Evolutionary conservation across 805 yeast species (phyloP).

Genomic region (Barnettozyma californica): DNA sequence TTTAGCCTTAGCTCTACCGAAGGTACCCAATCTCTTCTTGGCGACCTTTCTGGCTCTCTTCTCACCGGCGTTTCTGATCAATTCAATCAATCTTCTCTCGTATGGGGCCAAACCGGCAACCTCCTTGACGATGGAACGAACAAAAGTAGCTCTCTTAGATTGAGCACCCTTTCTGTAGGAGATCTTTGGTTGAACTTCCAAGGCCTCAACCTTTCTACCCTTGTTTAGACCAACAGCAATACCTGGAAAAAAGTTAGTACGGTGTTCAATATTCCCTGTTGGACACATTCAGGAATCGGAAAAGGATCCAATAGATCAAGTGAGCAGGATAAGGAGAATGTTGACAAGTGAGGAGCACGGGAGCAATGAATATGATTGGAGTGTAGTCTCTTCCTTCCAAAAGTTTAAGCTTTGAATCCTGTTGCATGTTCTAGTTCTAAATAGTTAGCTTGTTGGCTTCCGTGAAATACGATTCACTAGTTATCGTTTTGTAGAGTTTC

Average conservation of each 20-base stretch:
- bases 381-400: too few relatives aligned
- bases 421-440: too few relatives aligned
- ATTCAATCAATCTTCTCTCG: slow-evolving; percentile 98
- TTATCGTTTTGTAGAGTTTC: too few relatives aligned
- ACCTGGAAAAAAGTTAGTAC: slow-evolving; percentile 38
- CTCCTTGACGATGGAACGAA: slow-evolving; percentile 92
- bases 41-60: slow-evolving; percentile 99
- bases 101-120: slow-evolving; percentile 99
- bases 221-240: slow-evolving; percentile 98
- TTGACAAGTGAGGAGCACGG: too few relatives aligned
- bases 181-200: slow-evolving; percentile 81
- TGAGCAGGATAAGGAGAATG: too few relatives aligned
- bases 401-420: too few relatives aligned
- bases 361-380: too few relatives aligned
- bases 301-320: neutral
- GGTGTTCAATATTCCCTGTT: neutral
- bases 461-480: too few relatives aligned
- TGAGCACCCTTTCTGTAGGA: slow-evolving; percentile 96
- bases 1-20: slow-evolving; percentile 99
- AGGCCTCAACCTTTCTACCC: slow-evolving; percentile 93
- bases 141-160: slow-evolving; percentile 94
- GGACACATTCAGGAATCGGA: neutral
- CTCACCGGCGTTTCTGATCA: slow-evolving; percentile 99
- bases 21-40: slow-evolving; percentile 99
- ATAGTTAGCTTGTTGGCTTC: too few relatives aligned